Base-by-base conservation (phyloP, 176 grass and related monocot genomes). In the Bolboschoenus planiculmis region DNA sequence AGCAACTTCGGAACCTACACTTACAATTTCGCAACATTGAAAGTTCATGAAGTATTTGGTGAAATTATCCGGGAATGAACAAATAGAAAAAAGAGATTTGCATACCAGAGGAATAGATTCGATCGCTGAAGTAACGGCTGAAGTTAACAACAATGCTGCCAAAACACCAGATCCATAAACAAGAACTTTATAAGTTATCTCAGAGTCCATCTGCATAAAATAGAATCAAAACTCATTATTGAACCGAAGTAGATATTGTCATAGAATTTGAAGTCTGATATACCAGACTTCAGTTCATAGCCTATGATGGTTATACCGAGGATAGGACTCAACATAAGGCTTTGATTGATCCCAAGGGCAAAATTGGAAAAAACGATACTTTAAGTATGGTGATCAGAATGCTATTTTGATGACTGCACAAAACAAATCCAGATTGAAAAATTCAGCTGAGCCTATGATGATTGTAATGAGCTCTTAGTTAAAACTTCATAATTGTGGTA, bases 1-100 rank as follows among this genome's bases (percentile, higher is more conserved):
- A 99, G 90, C 70, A 95, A 84, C 78, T 95, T 89, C 54, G 92
- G 96, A 87, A 95, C 84, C 92, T 99, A 87, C 20, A 15, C 54
- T 43, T 85, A 10, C 20, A 78, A 20, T 80, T 68, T 6, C 36
- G 48, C 23, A 1, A 37, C 21, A 73, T 57, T 65, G 0, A 13
- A 21, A 51, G 5, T 56, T 84, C 0, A 30, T 26, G 9, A 31
- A 23, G 4, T 9, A 35, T 20, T 53, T 34, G 56, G 26, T 27
- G 16, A 33, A 81, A 63, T 20, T 81, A 53, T 46, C 6, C 50
- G 1, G 14, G 46, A 80, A 16, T 27, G 29, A 58, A 37, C 34
- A 60, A 59, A 82, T 3, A 1, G 33, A 40, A 6, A 6, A n/a
- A 75, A 56, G 9, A 61, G 13, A 34, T 29, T 23, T 13, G 27